phyloP scores from a whole-genome alignment of 1,284 basidiomycete species.

The Rhodotorula sp. region DNA sequence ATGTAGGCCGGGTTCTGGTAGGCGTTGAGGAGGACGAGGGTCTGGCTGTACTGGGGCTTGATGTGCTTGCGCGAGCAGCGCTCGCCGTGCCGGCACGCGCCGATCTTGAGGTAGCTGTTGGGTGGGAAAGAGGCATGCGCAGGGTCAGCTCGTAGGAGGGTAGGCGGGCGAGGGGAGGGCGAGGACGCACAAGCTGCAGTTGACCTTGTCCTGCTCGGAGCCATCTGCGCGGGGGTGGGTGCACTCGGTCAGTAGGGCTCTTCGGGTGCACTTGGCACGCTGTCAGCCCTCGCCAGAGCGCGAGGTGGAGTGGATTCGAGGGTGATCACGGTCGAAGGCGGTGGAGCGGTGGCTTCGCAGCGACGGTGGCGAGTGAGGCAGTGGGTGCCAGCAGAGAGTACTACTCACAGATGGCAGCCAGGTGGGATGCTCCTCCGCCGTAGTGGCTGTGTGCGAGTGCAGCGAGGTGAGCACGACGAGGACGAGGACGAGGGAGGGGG shows the following conservation, averaged over 20 bases:
- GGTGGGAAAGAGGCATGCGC: background rate
- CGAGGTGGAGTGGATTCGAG: background rate
- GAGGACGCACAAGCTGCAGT: conserved; percentile 44
- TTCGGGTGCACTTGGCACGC: no score
- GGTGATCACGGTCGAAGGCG: no score
- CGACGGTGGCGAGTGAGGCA: background rate
- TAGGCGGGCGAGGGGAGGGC: background rate
- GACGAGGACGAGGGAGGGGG: background rate
- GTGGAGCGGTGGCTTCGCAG: background rate
- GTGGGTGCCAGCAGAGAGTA: no score
- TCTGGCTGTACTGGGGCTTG: conserved; percentile 94
- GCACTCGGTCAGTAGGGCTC: background rate
- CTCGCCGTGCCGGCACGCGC: conserved; percentile 93
- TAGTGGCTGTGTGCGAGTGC: conserved; percentile 2
- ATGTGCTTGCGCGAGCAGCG: conserved; percentile 97
- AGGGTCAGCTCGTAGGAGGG: background rate
- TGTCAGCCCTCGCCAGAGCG: background rate
- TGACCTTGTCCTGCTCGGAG: conserved; percentile 48
- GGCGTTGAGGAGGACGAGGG: conserved; percentile 93
- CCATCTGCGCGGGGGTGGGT: conserved; percentile 38
- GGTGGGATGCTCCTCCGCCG: conserved; percentile 39
- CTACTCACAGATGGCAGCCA: conserved; percentile 41
- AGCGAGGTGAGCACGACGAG: background rate
- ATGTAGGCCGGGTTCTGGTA: conserved; percentile 94
- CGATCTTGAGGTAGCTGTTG: conserved; percentile 64